Evolutionary conservation across 164 flowering plant genomes (phyloP), one percentile per base, ranked within the genome.

Genomic region (Santalum album): DNA sequence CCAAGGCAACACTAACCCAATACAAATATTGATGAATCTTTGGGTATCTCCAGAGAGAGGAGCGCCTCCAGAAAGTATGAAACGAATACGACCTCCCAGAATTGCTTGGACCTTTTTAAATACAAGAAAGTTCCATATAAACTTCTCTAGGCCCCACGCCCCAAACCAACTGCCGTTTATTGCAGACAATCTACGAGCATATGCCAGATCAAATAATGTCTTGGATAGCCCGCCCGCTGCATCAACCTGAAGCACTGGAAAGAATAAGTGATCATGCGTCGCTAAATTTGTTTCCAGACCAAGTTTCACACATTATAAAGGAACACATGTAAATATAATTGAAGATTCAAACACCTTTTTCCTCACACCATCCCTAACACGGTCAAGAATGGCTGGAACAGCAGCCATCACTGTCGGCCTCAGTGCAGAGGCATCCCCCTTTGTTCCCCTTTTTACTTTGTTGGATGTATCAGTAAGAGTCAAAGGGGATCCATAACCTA

Each of bases 41-140:
- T 92, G 99, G 51, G 99, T 89, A 70, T 92, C 95, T 38, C 71
- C 81, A 56, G 99, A 92, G 54, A 92, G 96, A 51, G 99, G 99
- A 72, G 99, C 99, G 25, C 99, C 99, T 24, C 99, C 99, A 57
- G 91, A 92, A 47, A 92, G 85, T 56, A 92, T 40, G 61, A 84
- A 92, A 25, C 99, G 96, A 48, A 87, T 67, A 6, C 73, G 86
- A 35, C 99, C 96, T 55, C 99, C 99, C 42, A 92, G 58, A 71
- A 89, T 57, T 49, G 96, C 96, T 47, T 66, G 75, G 42, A 92
- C 78, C 69, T 92, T 89, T 65, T 73, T 71, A 64, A 92, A 92
- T 61, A 92, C 90, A 50, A 92, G 66, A 61, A 89, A 59, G 66
- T 79, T 63, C 96, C 97, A 92, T 0, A 92, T 61, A 58, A 71